phyloP scores from a whole-genome alignment of 2,329 filamentous ascomycete species.

The Aspergillus melleus region DNA sequence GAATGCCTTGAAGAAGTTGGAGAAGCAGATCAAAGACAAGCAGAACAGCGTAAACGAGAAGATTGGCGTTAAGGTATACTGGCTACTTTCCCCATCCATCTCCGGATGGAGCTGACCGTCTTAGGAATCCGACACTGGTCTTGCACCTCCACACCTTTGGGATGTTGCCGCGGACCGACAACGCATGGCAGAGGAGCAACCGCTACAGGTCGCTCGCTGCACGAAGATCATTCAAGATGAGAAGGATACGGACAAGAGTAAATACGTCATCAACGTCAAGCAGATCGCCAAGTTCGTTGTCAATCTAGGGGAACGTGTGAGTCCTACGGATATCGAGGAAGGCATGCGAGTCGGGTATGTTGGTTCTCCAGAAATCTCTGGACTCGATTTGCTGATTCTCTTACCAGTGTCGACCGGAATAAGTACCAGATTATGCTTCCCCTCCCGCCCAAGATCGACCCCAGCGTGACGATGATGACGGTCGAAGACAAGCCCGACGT shows the following conservation, averaged over 20 bases:
- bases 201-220: conserved; percentile 93
- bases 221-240: conserved; percentile 99
- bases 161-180: conserved; percentile 96
- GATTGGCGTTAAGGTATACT: conserved; percentile 64
- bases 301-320: conserved; percentile 93
- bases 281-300: conserved; percentile 99
- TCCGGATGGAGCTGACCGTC: conserved; percentile 26
- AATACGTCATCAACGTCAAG: conserved; percentile 99
- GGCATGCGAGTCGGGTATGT: conserved; percentile 90
- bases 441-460: conserved; percentile 96
- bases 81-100: not conserved
- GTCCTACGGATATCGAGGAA: conserved; percentile 98
- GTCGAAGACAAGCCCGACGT: conserved; percentile 99
- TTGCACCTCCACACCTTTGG: conserved; percentile 98
- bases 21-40: conserved; percentile 99
- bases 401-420: conserved; percentile 80
- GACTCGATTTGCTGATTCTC: not conserved
- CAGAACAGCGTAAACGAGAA: conserved; percentile 98
- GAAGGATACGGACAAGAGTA: conserved; percentile 95
- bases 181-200: conserved; percentile 98
- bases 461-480: conserved; percentile 99
- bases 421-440: conserved; percentile 99
- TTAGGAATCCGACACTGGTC: conserved; percentile 95
- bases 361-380: not conserved
- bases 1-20: conserved; percentile 89